phyloP scores from a whole-genome alignment of 352 stramenopile genomes.

The Blastocystis sp. region DNA sequence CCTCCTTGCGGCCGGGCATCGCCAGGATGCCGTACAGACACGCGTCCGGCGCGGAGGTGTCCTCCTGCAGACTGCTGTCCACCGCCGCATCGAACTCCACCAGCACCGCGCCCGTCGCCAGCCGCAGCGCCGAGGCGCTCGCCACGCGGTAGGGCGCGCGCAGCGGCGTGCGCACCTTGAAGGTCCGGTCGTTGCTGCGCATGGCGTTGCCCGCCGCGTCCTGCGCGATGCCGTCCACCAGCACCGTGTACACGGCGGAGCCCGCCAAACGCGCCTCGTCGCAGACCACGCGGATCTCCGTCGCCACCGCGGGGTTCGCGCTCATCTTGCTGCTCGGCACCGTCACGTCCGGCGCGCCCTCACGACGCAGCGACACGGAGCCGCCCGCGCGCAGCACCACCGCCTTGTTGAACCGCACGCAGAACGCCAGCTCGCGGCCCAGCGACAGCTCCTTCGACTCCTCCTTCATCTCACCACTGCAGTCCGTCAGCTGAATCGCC shows the following conservation, averaged over 20 bases:
- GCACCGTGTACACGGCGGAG: neutral
- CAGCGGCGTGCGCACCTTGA: neutral
- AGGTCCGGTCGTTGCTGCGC: neutral
- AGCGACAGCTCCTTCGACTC: neutral
- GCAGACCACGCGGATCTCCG: neutral
- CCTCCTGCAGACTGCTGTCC: neutral
- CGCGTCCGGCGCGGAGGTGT: neutral
- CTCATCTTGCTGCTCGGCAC: constrained; percentile 6
- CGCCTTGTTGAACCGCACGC: constrained; percentile 40
- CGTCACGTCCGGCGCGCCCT: constrained; percentile 11
- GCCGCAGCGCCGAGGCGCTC: neutral
- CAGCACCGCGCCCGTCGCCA: constrained; percentile 10
- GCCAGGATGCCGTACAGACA: constrained; percentile 5
- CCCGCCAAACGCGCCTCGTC: neutral
- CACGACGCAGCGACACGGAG: neutral
- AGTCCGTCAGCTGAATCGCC: neutral
- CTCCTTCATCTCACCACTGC: neutral
- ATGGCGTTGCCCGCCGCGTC: constrained; percentile 7
- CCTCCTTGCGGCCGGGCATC: neutral
- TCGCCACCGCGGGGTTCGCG: neutral
- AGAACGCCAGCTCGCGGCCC: neutral
- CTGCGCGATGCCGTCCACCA: neutral
- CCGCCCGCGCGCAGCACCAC: neutral
- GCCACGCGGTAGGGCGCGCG: neutral
- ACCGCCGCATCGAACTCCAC: constrained; percentile 19